Base-by-base conservation (phyloP, 208 protist genomes). In the Strigomonas oncopelti region DNA sequence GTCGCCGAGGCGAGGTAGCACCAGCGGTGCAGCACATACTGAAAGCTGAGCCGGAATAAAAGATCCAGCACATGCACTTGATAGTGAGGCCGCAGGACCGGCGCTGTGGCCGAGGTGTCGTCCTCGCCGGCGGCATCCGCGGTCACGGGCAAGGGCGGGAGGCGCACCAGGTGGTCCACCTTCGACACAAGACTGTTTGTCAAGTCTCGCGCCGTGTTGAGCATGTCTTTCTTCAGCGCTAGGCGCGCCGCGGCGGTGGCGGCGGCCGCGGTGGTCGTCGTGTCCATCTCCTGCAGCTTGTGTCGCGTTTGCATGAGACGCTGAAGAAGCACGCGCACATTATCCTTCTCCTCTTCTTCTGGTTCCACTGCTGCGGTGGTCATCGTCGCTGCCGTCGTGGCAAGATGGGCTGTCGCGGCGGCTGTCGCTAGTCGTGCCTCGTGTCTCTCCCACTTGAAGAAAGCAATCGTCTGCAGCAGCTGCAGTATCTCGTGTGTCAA, bases 371-470 rank as follows among this genome's bases (percentile, higher is more conserved):
- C n/a, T n/a, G n/a, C n/a, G n/a, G n/a, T n/a, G n/a, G n/a, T n/a
- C n/a, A 11, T 11, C 7, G 34, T 14, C 34, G 34, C 42, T 20
- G 42, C 1, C 1, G 42, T 20, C 16, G 5, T 20, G 29, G 20
- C 14, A 45, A 58, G 4, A 58, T 34, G 1, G 16, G 5, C 27
- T 45, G 22, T 62, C 9, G 58, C n/a, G 36, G 22, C 0, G 14
- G 13, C 22, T 4, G 58, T 29, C 0, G 31, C 27, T 29, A 62
- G 25, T 1, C 16, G 34, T 9, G n/a, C 56, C 31, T 77, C 71
- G 58, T 81, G 71, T 42, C 73, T 78, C 22, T 59, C 28, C 77
- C 77, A 81, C 64, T 78, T 79, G 60, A 83, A 78, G 60, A 72
- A 71, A 29, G 58, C 42, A 9, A 83, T 32, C 7, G 72, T 79